phyloP scores from a whole-genome alignment of 2,329 filamentous ascomycete genomes.

The Ceratocystis destructans region DNA sequence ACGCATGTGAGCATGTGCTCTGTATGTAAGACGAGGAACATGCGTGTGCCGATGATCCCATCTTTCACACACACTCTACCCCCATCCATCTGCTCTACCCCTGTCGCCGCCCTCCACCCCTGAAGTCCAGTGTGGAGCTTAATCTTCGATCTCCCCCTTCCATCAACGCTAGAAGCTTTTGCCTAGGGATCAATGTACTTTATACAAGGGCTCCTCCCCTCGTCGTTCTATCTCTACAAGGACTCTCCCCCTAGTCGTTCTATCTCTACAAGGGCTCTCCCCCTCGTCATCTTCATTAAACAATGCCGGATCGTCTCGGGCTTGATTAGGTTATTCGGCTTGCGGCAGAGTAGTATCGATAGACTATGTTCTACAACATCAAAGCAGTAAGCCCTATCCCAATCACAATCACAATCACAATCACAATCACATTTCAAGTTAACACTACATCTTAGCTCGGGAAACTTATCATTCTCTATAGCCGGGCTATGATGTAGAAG shows the following conservation, averaged over 20 bases:
- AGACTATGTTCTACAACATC: no score
- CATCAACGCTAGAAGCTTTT: conserved; percentile 1
- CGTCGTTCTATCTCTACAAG: not conserved
- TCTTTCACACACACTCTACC: not conserved
- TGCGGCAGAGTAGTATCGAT: not conserved
- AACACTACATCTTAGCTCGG: not conserved
- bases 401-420: no score
- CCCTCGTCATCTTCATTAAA: not conserved
- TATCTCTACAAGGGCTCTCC: not conserved
- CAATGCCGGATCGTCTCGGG: not conserved
- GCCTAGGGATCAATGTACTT: not conserved
- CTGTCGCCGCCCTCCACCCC: not conserved
- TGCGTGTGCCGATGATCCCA: no score
- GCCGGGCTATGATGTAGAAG: not conserved
- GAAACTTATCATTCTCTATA: not conserved
- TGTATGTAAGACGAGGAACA: no score
- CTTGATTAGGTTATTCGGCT: not conserved
- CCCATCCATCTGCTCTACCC: not conserved
- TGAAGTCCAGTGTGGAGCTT: not conserved
- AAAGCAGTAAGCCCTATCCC: no score
- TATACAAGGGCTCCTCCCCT: not conserved
- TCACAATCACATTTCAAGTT: no score
- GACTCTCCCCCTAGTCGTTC: not conserved
- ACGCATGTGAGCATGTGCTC: not conserved
- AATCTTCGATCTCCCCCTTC: not conserved